These are phyloP conservation scores for Eutrema japonicum DNA, from an alignment of 345 rosid species.

Conservation along the genomic window DNA sequence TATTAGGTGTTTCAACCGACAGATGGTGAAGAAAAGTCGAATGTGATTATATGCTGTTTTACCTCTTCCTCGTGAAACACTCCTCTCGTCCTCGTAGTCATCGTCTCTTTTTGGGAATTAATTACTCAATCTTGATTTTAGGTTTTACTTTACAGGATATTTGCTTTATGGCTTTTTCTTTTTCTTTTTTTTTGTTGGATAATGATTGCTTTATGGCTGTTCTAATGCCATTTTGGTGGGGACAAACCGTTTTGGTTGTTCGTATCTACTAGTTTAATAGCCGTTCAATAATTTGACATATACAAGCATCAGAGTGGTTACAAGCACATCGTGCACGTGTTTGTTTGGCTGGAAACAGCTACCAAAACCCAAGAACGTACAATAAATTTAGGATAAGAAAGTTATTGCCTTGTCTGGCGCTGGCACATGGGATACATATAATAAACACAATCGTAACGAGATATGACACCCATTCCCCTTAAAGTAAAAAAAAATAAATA, in stretches of 20 bases:
- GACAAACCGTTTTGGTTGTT: constrained; percentile 34
- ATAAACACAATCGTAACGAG: constrained; percentile 19
- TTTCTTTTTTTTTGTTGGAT: neutral
- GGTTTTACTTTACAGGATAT: constrained; percentile 13
- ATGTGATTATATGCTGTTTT: neutral
- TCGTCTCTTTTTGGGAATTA: neutral
- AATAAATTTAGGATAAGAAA: constrained; percentile 39
- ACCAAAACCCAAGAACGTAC: constrained; percentile 30
- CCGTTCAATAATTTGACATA: constrained; percentile 30
- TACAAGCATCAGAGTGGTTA: constrained; percentile 21
- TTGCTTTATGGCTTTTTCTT: constrained; percentile 12
- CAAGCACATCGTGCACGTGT: constrained; percentile 32
- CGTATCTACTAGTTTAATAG: constrained; percentile 16
- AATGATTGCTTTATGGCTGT: constrained; percentile 16
- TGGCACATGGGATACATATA: constrained; percentile 40
- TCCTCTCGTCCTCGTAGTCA: neutral
- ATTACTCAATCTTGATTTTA: neutral
- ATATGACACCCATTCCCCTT: constrained; percentile 7
- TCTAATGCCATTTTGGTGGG: neutral
- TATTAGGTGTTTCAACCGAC: neutral
- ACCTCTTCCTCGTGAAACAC: constrained; percentile 2
- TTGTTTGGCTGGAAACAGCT: constrained; percentile 37
- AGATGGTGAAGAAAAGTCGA: too few species aligned
- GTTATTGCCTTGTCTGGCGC: constrained; percentile 38
- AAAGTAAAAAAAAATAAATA: constrained; percentile 28